These are phyloP conservation scores for Phytophthora pistaciae DNA, from an alignment of 352 stramenopile genomes.

Conservation along the genomic window DNA sequence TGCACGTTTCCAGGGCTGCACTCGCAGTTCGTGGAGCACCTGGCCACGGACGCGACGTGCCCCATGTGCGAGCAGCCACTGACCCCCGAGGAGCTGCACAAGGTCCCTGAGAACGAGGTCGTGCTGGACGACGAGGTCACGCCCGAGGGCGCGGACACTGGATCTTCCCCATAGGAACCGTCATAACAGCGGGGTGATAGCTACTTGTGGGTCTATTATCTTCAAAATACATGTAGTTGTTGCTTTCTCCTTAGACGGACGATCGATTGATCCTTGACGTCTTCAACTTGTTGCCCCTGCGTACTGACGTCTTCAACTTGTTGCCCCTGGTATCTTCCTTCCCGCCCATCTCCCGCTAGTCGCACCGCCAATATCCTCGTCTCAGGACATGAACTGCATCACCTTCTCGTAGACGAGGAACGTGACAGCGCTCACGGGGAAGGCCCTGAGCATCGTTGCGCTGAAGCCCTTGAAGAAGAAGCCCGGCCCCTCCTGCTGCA, in stretches of 20 bases:
- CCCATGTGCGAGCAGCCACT: slow-evolving; percentile 83
- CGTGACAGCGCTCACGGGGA: slow-evolving; percentile 83
- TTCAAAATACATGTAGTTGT: slow-evolving; percentile 23
- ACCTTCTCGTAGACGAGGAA: slow-evolving; percentile 87
- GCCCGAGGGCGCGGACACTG: slow-evolving; percentile 19
- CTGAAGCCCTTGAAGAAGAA: slow-evolving; percentile 86
- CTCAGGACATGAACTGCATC: slow-evolving; percentile 75
- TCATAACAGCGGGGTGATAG: background rate
- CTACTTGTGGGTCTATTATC: slow-evolving; percentile 15
- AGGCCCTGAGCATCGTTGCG: slow-evolving; percentile 76
- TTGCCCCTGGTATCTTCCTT: background rate
- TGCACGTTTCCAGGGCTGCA: slow-evolving; percentile 92
- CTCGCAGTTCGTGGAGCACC: slow-evolving; percentile 87
- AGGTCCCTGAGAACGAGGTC: slow-evolving; percentile 55
- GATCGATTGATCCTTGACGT: too few species aligned
- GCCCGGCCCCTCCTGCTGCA: slow-evolving; percentile 55
- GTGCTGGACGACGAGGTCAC: slow-evolving; percentile 45
- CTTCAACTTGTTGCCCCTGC: background rate
- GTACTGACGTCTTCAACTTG: background rate
- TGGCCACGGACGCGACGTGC: slow-evolving; percentile 75
- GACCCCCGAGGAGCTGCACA: slow-evolving; percentile 36
- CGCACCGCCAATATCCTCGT: background rate
- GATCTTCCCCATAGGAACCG: slow-evolving; percentile 20
- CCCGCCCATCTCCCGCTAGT: background rate
- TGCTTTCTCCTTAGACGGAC: background rate